Evolutionary conservation across 192 early-diverging fungal species (phyloP).

Genomic region (Coemansia sp.): DNA sequence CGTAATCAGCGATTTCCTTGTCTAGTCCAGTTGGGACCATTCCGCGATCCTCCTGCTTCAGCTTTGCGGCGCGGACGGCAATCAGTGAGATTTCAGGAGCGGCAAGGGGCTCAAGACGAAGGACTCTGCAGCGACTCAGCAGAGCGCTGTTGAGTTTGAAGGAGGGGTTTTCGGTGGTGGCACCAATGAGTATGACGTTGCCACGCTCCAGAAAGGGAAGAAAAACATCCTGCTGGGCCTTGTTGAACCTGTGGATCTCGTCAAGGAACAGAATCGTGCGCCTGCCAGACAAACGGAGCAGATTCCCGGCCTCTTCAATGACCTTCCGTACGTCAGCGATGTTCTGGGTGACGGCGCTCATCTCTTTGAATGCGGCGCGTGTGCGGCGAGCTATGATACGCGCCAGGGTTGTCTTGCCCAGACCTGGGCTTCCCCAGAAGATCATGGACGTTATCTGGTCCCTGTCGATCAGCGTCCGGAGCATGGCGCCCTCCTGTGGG

Average conservation of each 20-base stretch:
- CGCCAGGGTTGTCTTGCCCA: constrained; percentile 65
- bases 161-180: constrained; percentile 82
- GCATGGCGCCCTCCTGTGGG: constrained; percentile 29
- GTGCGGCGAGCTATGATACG: constrained; percentile 56
- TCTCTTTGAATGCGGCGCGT: constrained; percentile 46
- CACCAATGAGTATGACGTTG: constrained; percentile 67
- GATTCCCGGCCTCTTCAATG: constrained; percentile 68
- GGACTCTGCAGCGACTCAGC: constrained; percentile 76
- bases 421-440: constrained; percentile 69
- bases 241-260: constrained; percentile 89
- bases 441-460: constrained; percentile 75
- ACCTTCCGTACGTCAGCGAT: constrained; percentile 65
- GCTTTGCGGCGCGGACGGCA: constrained; percentile 57
- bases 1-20: constrained; percentile 32
- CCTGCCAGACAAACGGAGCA: constrained; percentile 56
- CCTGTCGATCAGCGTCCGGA: constrained; percentile 65
- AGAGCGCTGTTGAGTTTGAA: constrained; percentile 83
- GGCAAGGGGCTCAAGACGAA: constrained; percentile 68
- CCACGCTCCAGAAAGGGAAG: constrained; percentile 78
- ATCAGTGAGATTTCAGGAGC: constrained; percentile 63
- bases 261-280: constrained; percentile 81
- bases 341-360: constrained; percentile 60
- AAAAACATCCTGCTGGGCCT: constrained; percentile 86
- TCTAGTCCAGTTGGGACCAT: constrained; percentile 26
- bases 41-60: constrained; percentile 55